These are phyloP conservation scores for Cordyceps fumosorosea DNA, from an alignment of 2,329 filamentous ascomycete genomes.

Conservation along the genomic window DNA sequence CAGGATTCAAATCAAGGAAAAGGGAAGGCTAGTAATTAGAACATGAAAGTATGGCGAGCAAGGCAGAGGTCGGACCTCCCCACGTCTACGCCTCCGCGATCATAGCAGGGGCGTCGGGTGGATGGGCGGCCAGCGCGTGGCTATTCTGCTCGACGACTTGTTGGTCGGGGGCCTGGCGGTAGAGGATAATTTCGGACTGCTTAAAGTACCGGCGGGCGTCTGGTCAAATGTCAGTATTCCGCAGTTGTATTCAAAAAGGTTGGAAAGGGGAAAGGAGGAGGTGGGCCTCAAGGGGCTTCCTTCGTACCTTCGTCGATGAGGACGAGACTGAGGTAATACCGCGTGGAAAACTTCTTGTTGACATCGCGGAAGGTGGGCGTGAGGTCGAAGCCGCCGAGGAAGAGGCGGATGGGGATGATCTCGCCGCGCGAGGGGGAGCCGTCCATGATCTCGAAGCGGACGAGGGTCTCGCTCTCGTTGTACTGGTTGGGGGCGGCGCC, in stretches of 20 bases:
- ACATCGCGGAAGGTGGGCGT: conserved; percentile 98
- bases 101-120: conserved; percentile 41
- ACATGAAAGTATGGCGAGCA: conserved; percentile 5
- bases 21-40: not conserved
- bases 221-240: conserved; percentile 27
- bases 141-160: conserved; percentile 29
- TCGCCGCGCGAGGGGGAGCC: conserved; percentile 91
- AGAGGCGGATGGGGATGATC: conserved; percentile 94
- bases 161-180: conserved; percentile 67
- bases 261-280: not conserved
- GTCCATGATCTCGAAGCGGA: conserved; percentile 99
- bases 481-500: conserved; percentile 97
- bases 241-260: too few relatives aligned
- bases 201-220: conserved; percentile 98
- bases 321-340: conserved; percentile 94
- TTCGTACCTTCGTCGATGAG: conserved; percentile 82
- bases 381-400: conserved; percentile 94
- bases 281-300: not conserved
- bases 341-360: conserved; percentile 98
- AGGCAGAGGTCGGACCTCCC: not conserved
- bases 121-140: conserved; percentile 32
- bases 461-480: conserved; percentile 97
- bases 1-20: conserved; percentile 1
- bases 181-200: conserved; percentile 96
- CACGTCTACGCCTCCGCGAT: conserved; percentile 21